Evolutionary conservation across 2,329 filamentous ascomycete genomes (phyloP).

Genomic region (Fusarium dimerum): DNA sequence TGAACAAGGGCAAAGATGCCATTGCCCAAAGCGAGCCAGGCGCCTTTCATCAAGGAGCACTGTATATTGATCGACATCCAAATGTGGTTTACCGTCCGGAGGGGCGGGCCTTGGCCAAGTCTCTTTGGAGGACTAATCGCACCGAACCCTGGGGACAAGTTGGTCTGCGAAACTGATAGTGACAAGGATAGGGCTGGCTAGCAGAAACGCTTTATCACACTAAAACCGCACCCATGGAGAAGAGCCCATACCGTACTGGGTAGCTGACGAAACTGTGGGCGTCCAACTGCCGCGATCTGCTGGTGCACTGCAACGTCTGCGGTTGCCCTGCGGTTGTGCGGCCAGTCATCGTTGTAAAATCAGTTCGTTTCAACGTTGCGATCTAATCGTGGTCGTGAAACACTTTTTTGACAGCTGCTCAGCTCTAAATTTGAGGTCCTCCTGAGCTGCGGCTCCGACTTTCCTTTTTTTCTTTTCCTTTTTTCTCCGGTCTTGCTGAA

Average conservation of each 20-base stretch:
- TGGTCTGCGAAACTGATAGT: constrained; percentile 18
- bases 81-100: constrained; percentile 32
- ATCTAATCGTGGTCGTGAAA: constrained; percentile 10
- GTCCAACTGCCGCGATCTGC: constrained; percentile 31
- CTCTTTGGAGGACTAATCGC: constrained; percentile 21
- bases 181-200: constrained; percentile 31
- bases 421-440: too few species aligned
- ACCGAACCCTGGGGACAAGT: constrained; percentile 28
- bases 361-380: constrained; percentile 5
- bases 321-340: constrained; percentile 24
- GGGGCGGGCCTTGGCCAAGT: constrained; percentile 21
- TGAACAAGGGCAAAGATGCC: constrained; percentile 17
- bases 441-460: too few species aligned
- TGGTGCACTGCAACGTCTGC: constrained; percentile 25
- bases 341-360: constrained; percentile 16
- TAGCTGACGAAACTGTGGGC: constrained; percentile 24
- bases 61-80: constrained; percentile 28
- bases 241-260: constrained; percentile 20
- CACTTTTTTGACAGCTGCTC: constrained; percentile 11
- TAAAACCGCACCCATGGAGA: constrained; percentile 24
- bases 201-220: constrained; percentile 26
- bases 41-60: constrained; percentile 22
- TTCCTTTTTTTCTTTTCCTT: too few species aligned
- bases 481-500: background rate
- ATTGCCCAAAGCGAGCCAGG: constrained; percentile 29